Conservation (phyloP, 768 basidiomycete species). For the Coprinopsis cinerea region DNA sequence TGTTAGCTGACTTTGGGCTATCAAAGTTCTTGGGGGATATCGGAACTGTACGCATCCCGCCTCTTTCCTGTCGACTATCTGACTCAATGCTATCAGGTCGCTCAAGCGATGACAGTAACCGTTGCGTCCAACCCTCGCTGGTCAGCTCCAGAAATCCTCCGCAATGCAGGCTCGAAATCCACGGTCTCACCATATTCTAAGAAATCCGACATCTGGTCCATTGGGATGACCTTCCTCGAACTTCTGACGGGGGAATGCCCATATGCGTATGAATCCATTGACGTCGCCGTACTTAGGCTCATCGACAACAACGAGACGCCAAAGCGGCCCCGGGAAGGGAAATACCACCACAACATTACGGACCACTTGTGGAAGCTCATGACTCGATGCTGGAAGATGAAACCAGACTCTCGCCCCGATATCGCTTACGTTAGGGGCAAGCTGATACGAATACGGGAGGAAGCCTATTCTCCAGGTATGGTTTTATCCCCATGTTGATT, state of each 20-base stretch:
- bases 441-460: too few relatives aligned
- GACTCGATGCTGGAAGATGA: slow-evolving; percentile 36
- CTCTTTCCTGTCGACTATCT: neutral
- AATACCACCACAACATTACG: slow-evolving; percentile 16
- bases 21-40: slow-evolving; percentile 33
- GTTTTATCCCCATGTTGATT: too few relatives aligned
- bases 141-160: slow-evolving; percentile 36
- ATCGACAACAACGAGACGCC: slow-evolving; percentile 32
- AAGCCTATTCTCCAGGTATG: too few relatives aligned
- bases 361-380: slow-evolving; percentile 40
- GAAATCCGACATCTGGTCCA: slow-evolving; percentile 43
- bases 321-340: slow-evolving; percentile 27
- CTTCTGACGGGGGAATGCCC: slow-evolving; percentile 38
- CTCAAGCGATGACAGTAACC: slow-evolving; percentile 20
- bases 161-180: slow-evolving; percentile 23
- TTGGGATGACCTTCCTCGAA: slow-evolving; percentile 43
- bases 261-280: slow-evolving; percentile 25
- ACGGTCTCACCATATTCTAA: slow-evolving; percentile 26
- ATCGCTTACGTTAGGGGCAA: too few relatives aligned
- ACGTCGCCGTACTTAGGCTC: slow-evolving; percentile 29
- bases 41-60: slow-evolving; percentile 20
- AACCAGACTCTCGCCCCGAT: slow-evolving; percentile 21
- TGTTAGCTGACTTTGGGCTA: slow-evolving; percentile 41
- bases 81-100: slow-evolving; percentile 18
- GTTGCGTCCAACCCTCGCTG: slow-evolving; percentile 30